Evolutionary conservation across 2,329 filamentous ascomycete species (phyloP).

Genomic region (Dothistroma pini): DNA sequence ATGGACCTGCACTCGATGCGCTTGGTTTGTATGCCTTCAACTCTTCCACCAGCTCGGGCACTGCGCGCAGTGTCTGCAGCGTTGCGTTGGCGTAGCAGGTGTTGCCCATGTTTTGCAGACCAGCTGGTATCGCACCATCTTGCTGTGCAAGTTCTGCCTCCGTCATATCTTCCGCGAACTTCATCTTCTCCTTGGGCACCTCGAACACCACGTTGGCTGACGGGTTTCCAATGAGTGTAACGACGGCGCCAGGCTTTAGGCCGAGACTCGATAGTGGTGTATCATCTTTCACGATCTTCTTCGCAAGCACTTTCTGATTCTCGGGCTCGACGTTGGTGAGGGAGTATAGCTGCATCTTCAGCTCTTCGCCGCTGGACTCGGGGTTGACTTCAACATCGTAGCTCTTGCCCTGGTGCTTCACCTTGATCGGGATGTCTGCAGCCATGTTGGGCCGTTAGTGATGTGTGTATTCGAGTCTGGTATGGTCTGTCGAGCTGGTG

Average conservation of each 20-base stretch:
- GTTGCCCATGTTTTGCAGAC: conserved; percentile 88
- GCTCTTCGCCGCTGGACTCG: conserved; percentile 77
- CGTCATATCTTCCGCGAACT: conserved; percentile 96
- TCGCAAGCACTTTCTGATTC: conserved; percentile 92
- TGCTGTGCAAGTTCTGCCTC: conserved; percentile 83
- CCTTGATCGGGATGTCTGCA: conserved; percentile 53
- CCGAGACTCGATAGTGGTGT: conserved; percentile 78
- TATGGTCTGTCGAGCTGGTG: not conserved
- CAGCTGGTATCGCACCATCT: conserved; percentile 80
- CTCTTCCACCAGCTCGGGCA: conserved; percentile 85
- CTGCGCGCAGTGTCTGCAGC: conserved; percentile 80
- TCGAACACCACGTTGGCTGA: conserved; percentile 60
- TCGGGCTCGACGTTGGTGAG: conserved; percentile 94
- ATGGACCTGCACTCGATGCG: conserved; percentile 22
- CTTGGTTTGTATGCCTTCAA: conserved; percentile 58
- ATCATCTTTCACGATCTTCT: conserved; percentile 94
- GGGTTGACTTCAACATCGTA: conserved; percentile 91
- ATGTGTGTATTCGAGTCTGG: not conserved
- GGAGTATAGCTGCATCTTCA: conserved; percentile 95
- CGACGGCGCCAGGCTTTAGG: conserved; percentile 77
- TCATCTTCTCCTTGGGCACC: conserved; percentile 73
- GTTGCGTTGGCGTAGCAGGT: conserved; percentile 99
- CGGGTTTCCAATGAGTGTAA: conserved; percentile 97
- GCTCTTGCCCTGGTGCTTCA: conserved; percentile 94
- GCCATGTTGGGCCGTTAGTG: conserved; percentile 25